A percentile compares a stretch with the other conserved stretches of the same genome.
Conservation (phyloP, 1,284 basidiomycete species). For the Amylostereum areolatum region DNA sequence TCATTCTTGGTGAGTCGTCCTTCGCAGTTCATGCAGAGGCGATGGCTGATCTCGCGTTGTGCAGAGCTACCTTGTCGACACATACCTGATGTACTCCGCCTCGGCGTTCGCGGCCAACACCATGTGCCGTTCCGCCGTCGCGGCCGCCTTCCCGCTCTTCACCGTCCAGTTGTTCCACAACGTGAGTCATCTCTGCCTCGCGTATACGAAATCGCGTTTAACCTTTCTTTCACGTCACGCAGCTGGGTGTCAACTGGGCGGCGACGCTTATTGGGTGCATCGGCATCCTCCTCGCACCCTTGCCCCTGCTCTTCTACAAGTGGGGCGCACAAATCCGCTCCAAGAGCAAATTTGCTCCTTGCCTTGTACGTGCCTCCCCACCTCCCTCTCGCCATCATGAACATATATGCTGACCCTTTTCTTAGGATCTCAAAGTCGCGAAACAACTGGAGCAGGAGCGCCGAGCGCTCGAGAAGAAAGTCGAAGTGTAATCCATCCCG, state of each 20-base stretch:
- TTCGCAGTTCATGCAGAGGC: constrained; percentile 1
- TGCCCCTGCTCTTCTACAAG: constrained; percentile 56
- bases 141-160: constrained; percentile 68
- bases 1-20: constrained; percentile 48
- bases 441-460: constrained; percentile 29
- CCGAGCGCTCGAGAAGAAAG: background rate
- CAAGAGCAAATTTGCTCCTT: constrained; percentile 46
- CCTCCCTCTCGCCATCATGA: background rate
- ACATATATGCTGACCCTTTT: constrained; percentile 1
- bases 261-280: constrained; percentile 48
- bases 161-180: constrained; percentile 54
- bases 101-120: constrained; percentile 73
- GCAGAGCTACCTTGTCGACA: constrained; percentile 56
- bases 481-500: background rate
- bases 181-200: constrained; percentile 21
- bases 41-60: constrained; percentile 16
- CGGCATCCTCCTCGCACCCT: constrained; percentile 44
- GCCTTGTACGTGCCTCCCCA: constrained; percentile 30
- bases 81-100: constrained; percentile 59
- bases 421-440: constrained; percentile 39
- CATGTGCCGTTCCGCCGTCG: constrained; percentile 56
- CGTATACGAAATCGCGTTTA: constrained; percentile 1
- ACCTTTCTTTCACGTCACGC: too few relatives aligned
- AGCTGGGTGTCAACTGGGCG: constrained; percentile 52
- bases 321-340: constrained; percentile 45